These are phyloP conservation scores for Penicillium capsulatum DNA, from an alignment of 2,329 filamentous ascomycete species.

Conservation along the genomic window DNA sequence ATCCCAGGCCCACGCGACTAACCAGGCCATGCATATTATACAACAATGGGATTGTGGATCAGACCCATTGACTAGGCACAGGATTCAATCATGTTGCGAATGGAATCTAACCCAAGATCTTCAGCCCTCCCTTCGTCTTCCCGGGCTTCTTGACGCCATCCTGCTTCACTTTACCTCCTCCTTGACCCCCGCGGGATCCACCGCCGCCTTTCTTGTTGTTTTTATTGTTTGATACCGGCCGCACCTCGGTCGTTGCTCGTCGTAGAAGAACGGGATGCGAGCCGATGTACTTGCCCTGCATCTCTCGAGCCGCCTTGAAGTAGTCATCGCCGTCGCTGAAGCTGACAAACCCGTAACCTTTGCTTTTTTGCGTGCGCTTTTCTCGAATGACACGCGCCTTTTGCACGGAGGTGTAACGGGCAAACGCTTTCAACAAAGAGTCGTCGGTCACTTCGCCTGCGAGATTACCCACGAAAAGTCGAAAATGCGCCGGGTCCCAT, in stretches of 20 bases:
- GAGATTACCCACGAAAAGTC: constrained; percentile 93
- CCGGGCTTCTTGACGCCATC: constrained; percentile 45
- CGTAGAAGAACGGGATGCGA: constrained; percentile 87
- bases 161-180: constrained; percentile 41
- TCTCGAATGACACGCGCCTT: constrained; percentile 93
- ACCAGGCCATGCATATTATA: too few relatives aligned
- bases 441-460: constrained; percentile 98
- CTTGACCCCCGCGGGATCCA: constrained; percentile 31
- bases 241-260: constrained; percentile 88
- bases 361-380: constrained; percentile 93
- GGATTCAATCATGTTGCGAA: too few relatives aligned
- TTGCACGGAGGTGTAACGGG: constrained; percentile 78
- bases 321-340: constrained; percentile 95
- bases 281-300: constrained; percentile 99
- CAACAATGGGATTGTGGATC: too few relatives aligned
- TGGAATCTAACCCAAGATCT: constrained; percentile 38
- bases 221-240: constrained; percentile 61
- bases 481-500: constrained; percentile 92
- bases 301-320: constrained; percentile 92
- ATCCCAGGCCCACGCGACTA: too few relatives aligned
- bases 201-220: constrained; percentile 30
- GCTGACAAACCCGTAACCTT: constrained; percentile 93
- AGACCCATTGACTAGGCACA: too few relatives aligned
- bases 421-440: constrained; percentile 87
- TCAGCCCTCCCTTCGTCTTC: constrained; percentile 46